Percentiles rank a stretch among this genome's conserved stretches.
These are phyloP conservation scores for Citrullus colocynthis DNA, from an alignment of 306 rosid species.

Conservation along the genomic window DNA sequence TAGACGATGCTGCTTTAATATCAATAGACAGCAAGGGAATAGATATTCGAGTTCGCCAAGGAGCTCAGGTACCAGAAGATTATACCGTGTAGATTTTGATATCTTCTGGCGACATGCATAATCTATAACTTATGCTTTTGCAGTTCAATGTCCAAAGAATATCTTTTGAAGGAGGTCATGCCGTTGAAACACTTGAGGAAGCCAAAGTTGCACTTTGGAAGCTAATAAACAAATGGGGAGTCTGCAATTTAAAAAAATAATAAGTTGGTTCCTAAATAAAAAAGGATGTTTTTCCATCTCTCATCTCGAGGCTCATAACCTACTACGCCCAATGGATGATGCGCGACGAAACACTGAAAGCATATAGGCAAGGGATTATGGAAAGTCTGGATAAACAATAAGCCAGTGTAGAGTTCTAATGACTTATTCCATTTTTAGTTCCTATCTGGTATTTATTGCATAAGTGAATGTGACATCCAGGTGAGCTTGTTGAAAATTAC, in stretches of 20 bases:
- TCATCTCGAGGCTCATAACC: background rate
- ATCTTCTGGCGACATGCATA: background rate
- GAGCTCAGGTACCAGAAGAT: conserved; percentile 63
- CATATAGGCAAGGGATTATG: background rate
- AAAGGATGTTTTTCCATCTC: background rate
- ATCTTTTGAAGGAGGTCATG: conserved; percentile 85
- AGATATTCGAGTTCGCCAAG: conserved; percentile 94
- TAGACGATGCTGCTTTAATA: conserved; percentile 95
- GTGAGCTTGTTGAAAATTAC: background rate
- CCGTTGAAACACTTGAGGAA: conserved; percentile 81
- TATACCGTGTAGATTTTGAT: background rate
- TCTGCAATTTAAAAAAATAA: conserved; percentile 48
- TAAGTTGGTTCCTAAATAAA: conserved; percentile 6
- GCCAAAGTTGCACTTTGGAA: conserved; percentile 91
- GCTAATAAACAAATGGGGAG: conserved; percentile 56
- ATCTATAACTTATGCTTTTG: background rate
- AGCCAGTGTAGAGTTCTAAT: background rate
- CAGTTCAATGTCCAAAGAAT: conserved; percentile 95
- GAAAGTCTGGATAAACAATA: background rate
- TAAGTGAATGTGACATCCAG: background rate
- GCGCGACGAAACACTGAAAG: background rate
- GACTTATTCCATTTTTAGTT: background rate
- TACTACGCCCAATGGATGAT: background rate
- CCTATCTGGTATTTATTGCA: background rate
- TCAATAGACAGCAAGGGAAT: conserved; percentile 96